Base-by-base conservation (phyloP, 305 asterid genomes). In the Fraxinus paxiana region DNA sequence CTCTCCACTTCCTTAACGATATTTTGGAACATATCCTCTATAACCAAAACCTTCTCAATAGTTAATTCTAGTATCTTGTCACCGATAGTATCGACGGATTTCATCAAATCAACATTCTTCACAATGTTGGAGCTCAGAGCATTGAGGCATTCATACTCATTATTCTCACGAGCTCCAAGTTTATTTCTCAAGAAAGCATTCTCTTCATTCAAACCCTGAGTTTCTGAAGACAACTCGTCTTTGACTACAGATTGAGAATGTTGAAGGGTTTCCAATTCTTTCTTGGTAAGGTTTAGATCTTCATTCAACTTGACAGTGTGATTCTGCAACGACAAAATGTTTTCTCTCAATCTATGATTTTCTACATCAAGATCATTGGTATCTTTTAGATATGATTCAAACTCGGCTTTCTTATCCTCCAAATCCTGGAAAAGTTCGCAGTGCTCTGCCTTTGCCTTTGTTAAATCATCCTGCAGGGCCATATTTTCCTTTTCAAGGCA, bases 401-500 rank as follows among this genome's bases (percentile, higher is more conserved):
- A 77, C 24, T 85, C 90, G 78, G 76, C 80, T 81, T 84, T 87
- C 79, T 83, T 89, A 24, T 77, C 85, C 85, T 91, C 92, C 87
- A 90, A 86, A 75, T 88, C 90, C 83, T 86, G 92, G 73, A 87
- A 77, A 77, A 94, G 85, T 63, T 56, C 83, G 80, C 78, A 24
- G 38, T 83, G 59, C 69, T 86, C 91, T 77, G 77, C 89, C 85
- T 91, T 87, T 65, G 85, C 38, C 79, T 84, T 85, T 43, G 77
- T 85, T 65, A 92, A 79, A 79, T 83, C 87, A 84, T 38, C 82
- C 80, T 82, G 87, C 86, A 91, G 84, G 75, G 69, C 79, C 79
- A 80, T 87, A 61, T 88, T 91, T 83, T 87, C 95, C 82, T 74
- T 87, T 91, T 90, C 95, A 77, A 90, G 86, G 85, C 85, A 87